A percentile compares a stretch with the other conserved stretches of the same genome.
These are phyloP conservation scores for Acorus calamus DNA, from an alignment of 106 monocot species.

Conservation along the genomic window DNA sequence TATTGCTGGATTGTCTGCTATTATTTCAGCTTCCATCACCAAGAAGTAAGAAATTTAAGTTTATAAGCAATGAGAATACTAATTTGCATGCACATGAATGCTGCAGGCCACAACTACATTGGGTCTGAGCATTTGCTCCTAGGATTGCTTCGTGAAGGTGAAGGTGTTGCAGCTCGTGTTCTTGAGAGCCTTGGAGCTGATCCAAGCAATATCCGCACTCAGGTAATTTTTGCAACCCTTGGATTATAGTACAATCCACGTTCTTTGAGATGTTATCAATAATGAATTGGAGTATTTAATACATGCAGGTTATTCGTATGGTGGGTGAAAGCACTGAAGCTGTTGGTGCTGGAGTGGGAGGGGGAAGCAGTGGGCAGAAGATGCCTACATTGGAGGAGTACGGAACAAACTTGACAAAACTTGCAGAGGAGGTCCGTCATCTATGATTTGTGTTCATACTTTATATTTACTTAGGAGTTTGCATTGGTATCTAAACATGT, in stretches of 20 bases:
- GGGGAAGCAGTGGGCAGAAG: conserved; percentile 36
- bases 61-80: too few species aligned
- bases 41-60: too few species aligned
- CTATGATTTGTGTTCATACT: background rate
- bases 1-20: too few species aligned
- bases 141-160: conserved; percentile 40
- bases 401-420: conserved; percentile 42
- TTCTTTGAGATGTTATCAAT: too few species aligned
- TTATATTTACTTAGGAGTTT: background rate
- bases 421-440: conserved; percentile 34
- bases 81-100: background rate
- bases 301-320: conserved; percentile 37
- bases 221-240: conserved; percentile 11
- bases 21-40: too few species aligned
- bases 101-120: conserved; percentile 40
- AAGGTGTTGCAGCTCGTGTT: conserved; percentile 41
- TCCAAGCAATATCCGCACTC: conserved; percentile 38
- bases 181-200: conserved; percentile 45
- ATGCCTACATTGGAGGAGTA: conserved; percentile 47
- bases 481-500: background rate
- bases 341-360: conserved; percentile 43
- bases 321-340: conserved; percentile 45
- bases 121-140: conserved; percentile 42
- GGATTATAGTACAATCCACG: too few species aligned
- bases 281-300: background rate